A percentile compares a stretch with the other conserved stretches of the same genome.
These are phyloP conservation scores for Lotus japonicus DNA, from an alignment of 306 rosid genomes.

Conservation along the genomic window DNA sequence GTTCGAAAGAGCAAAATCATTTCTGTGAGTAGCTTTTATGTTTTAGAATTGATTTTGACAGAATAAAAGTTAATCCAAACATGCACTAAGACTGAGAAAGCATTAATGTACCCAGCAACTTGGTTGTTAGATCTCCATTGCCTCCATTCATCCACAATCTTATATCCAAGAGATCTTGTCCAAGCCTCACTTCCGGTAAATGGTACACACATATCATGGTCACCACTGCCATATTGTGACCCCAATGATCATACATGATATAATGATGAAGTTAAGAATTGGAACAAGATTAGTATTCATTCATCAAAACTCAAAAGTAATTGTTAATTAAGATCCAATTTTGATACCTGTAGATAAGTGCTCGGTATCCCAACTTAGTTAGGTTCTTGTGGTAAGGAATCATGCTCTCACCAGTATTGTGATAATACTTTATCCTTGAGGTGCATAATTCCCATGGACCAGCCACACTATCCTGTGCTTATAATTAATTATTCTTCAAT, in stretches of 20 bases:
- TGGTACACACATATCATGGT: constrained; percentile 86
- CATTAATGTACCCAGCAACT: constrained; percentile 49
- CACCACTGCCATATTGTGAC: constrained; percentile 43
- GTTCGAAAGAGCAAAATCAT: neutral
- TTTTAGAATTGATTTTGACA: neutral
- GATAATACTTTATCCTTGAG: constrained; percentile 14
- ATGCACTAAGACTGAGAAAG: neutral
- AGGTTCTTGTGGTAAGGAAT: constrained; percentile 65
- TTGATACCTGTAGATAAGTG: constrained; percentile 54
- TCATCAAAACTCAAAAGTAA: neutral
- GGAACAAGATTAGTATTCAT: neutral
- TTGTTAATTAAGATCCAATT: neutral
- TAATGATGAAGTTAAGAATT: neutral
- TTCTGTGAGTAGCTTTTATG: neutral
- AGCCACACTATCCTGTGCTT: constrained; percentile 38
- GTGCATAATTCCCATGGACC: constrained; percentile 65
- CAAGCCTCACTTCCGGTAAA: constrained; percentile 72
- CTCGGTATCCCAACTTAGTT: constrained; percentile 46
- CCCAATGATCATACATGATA: neutral
- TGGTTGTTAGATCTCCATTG: constrained; percentile 50
- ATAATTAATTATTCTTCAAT: neutral
- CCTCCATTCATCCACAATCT: constrained; percentile 55
- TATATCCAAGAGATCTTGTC: constrained; percentile 63
- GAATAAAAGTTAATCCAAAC: too few relatives aligned
- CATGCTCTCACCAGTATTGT: constrained; percentile 57